A percentile compares a stretch with the other conserved stretches of the same genome.
Evolutionary conservation across 1,284 basidiomycete genomes (phyloP).

Genomic region (Ceratobasidium sp.): DNA sequence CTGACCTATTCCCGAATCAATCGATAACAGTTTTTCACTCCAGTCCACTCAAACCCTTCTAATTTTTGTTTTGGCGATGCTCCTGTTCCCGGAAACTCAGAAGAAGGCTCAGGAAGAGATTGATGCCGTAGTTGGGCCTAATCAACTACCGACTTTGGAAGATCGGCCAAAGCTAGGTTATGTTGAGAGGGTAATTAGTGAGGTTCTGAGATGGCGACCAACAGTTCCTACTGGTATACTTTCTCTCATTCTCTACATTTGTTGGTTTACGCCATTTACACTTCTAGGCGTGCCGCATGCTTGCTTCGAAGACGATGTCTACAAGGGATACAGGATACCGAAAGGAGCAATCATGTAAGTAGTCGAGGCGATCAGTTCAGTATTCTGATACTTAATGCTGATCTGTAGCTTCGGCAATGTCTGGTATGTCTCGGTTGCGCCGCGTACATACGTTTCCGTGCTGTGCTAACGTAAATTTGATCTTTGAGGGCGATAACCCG

Average conservation of each 20-base stretch:
- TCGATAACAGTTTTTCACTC: background rate
- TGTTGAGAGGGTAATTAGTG: slow-evolving; percentile 32
- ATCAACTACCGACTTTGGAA: slow-evolving; percentile 15
- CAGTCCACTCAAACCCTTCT: slow-evolving; percentile 20
- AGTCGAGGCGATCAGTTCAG: background rate
- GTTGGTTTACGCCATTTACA: background rate
- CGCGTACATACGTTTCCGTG: too few species aligned
- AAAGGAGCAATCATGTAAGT: slow-evolving; percentile 51
- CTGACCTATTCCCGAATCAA: background rate
- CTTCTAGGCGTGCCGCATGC: slow-evolving; percentile 53
- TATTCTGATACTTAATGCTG: background rate
- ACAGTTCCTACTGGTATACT: slow-evolving; percentile 9
- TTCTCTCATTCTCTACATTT: background rate
- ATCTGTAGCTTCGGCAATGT: slow-evolving; percentile 7
- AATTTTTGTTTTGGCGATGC: slow-evolving; percentile 41
- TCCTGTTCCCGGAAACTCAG: slow-evolving; percentile 44
- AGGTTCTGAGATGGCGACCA: slow-evolving; percentile 45
- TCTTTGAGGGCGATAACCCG: slow-evolving; percentile 5
- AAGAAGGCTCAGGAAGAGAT: slow-evolving; percentile 33
- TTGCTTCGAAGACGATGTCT: slow-evolving; percentile 53
- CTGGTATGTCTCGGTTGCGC: background rate
- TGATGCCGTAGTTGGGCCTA: slow-evolving; percentile 27
- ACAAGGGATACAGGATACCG: slow-evolving; percentile 57
- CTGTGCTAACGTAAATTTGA: too few species aligned
- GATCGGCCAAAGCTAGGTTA: slow-evolving; percentile 38